Percentiles rank a stretch among this genome's conserved stretches.
Evolutionary conservation across 179 eudicot species (phyloP).

Genomic region (Drosera spatulata): DNA sequence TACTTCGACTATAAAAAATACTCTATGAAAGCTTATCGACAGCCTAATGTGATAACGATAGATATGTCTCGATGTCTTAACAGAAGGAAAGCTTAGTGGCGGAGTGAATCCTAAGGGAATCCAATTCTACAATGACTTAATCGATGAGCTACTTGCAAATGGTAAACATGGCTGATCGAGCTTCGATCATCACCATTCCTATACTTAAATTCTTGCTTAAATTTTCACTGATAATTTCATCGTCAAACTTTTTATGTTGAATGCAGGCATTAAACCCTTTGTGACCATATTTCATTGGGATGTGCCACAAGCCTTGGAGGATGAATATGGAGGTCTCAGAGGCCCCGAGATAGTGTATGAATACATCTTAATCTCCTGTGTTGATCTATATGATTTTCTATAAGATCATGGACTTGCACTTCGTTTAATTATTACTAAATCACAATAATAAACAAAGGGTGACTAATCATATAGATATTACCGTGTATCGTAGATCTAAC

Average conservation of each 20-base stretch:
- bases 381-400: too few relatives aligned
- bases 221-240: too few relatives aligned
- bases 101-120: neutral
- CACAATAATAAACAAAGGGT: too few relatives aligned
- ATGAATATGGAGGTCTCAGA: neutral
- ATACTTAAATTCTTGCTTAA: too few relatives aligned
- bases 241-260: neutral
- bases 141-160: neutral
- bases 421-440: too few relatives aligned
- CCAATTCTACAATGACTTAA: neutral
- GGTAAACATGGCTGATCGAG: neutral
- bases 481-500: too few relatives aligned
- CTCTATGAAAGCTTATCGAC: neutral
- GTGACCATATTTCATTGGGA: neutral
- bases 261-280: constrained; percentile 1
- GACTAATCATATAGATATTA: too few relatives aligned
- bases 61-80: too few relatives aligned
- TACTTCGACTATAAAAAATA: too few relatives aligned
- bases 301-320: neutral
- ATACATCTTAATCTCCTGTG: neutral
- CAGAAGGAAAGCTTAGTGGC: neutral
- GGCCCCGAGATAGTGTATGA: constrained; percentile 2
- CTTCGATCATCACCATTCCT: too few relatives aligned
- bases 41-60: neutral
- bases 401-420: neutral